Percentiles rank a stretch among this genome's conserved stretches.
phyloP scores from a whole-genome alignment of 148 eudicot species.

The Oxyria digyna region DNA sequence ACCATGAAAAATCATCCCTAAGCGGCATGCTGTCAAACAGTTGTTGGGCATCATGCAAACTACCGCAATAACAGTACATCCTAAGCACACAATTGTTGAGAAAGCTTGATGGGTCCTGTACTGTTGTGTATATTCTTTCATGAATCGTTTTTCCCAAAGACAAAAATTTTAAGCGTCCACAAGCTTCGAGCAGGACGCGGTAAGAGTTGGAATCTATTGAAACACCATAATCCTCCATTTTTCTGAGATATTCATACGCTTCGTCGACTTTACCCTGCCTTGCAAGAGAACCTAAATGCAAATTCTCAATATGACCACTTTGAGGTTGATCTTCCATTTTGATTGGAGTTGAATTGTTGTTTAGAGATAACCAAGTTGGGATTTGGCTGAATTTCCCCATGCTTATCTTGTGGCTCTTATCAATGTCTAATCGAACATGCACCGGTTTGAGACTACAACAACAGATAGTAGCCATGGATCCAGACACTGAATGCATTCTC shows the following conservation, averaged over 20 bases:
- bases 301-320: constrained; percentile 20
- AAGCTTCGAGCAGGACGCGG: constrained; percentile 16
- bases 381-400: constrained; percentile 16
- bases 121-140: background rate
- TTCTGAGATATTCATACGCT: constrained; percentile 20
- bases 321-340: constrained; percentile 10
- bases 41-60: constrained; percentile 17
- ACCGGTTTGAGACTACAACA: background rate
- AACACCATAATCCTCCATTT: constrained; percentile 19
- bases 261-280: constrained; percentile 21
- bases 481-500: background rate
- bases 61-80: constrained; percentile 20
- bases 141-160: constrained; percentile 13
- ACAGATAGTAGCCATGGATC: background rate
- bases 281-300: constrained; percentile 22
- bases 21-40: constrained; percentile 26
- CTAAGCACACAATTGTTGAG: constrained; percentile 11
- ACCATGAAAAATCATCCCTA: constrained; percentile 20
- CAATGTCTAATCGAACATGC: background rate
- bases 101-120: constrained; percentile 9
- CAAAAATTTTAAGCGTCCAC: constrained; percentile 10
- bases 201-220: constrained; percentile 16
- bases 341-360: constrained; percentile 6
- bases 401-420: background rate
- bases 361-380: constrained; percentile 22